These are phyloP conservation scores for Emericellopsis terricola DNA, from an alignment of 495 filamentous ascomycete genomes.

Conservation along the genomic window DNA sequence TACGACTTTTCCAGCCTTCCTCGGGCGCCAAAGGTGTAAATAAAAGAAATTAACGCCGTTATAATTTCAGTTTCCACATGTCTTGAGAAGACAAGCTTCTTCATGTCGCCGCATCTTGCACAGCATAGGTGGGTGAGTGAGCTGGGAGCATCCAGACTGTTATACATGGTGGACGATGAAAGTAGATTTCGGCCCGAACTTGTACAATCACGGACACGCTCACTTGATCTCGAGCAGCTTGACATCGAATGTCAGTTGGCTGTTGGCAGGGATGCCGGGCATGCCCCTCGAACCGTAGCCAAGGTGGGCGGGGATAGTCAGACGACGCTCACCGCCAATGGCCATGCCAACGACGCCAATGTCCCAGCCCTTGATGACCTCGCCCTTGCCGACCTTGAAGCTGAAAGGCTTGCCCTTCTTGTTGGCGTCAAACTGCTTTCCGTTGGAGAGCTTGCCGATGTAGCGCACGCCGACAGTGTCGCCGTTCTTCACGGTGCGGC, in stretches of 20 bases:
- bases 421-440: constrained; percentile 93
- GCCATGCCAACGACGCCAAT: constrained; percentile 84
- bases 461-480: constrained; percentile 84
- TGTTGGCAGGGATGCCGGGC: constrained; percentile 77
- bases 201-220: constrained; percentile 3
- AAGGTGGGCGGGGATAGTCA: constrained; percentile 67
- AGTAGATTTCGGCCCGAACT: no score
- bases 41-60: no score
- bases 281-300: constrained; percentile 71
- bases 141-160: no score
- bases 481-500: constrained; percentile 65
- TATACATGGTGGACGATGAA: no score
- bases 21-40: no score
- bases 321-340: constrained; percentile 77
- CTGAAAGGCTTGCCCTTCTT: constrained; percentile 94
- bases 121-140: no score
- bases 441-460: constrained; percentile 85
- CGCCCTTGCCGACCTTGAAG: constrained; percentile 82
- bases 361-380: constrained; percentile 99
- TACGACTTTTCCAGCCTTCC: no score
- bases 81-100: no score
- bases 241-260: constrained; percentile 80
- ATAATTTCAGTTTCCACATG: no score
- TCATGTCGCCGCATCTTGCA: no score
- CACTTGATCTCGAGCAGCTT: constrained; percentile 61